Percentiles rank a stretch among this genome's conserved stretches.
Evolutionary conservation across 2,329 filamentous ascomycete species (phyloP).

Genomic region (Fusarium coffeatum): DNA sequence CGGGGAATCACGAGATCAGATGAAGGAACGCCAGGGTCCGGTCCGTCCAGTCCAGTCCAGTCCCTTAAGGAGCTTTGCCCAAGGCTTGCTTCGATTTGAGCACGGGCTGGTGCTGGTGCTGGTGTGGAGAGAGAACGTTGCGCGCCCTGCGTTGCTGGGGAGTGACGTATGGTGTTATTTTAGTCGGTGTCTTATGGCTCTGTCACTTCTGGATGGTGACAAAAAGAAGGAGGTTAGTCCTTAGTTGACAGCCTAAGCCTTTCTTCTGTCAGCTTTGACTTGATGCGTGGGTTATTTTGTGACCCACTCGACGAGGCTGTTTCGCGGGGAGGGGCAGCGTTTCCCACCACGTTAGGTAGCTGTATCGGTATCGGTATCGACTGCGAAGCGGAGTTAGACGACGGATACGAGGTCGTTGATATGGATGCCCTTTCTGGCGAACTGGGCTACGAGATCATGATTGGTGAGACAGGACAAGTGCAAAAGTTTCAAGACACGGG

Average conservation of each 20-base stretch:
- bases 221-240: neutral
- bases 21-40: slow-evolving; percentile 28
- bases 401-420: slow-evolving; percentile 11
- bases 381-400: neutral
- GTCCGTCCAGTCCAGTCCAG: neutral
- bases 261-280: neutral
- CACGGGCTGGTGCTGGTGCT: slow-evolving; percentile 26
- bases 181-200: slow-evolving; percentile 22
- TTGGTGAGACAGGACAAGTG: slow-evolving; percentile 14
- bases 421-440: slow-evolving; percentile 25
- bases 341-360: neutral
- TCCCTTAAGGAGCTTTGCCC: slow-evolving; percentile 26
- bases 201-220: neutral
- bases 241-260: neutral
- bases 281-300: neutral
- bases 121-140: slow-evolving; percentile 32
- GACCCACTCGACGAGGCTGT: slow-evolving; percentile 38
- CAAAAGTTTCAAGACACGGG: slow-evolving; percentile 10
- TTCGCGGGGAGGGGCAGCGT: slow-evolving; percentile 35
- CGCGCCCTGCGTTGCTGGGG: slow-evolving; percentile 34
- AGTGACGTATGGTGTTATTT: slow-evolving; percentile 45
- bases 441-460: slow-evolving; percentile 28
- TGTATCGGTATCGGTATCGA: neutral
- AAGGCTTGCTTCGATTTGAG: slow-evolving; percentile 20
- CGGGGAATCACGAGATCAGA: slow-evolving; percentile 42